Evolutionary conservation across 805 yeast species (phyloP).

Genomic region (Helenozyma rhizophorensis): DNA sequence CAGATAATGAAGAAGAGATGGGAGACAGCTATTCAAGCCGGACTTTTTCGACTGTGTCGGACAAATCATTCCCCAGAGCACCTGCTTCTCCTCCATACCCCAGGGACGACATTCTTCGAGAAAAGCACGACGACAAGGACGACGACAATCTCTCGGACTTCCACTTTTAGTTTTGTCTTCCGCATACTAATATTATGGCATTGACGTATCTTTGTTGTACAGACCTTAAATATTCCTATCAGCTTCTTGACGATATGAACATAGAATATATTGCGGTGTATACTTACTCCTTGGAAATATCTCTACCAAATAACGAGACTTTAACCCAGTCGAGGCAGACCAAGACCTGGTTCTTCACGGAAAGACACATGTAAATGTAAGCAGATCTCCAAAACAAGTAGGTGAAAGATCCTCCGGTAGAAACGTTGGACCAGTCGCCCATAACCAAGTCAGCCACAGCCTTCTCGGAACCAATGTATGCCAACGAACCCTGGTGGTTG

Average conservation of each 20-base stretch:
- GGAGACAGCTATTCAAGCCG: too few species aligned
- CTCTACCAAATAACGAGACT: conserved; percentile 87
- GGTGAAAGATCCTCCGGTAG: conserved; percentile 81
- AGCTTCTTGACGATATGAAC: too few species aligned
- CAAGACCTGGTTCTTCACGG: conserved; percentile 81
- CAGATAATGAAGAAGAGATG: conserved; percentile 24
- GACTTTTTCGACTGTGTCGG: conserved; percentile 9
- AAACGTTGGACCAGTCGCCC: conserved; percentile 74
- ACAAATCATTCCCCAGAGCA: conserved; percentile 6
- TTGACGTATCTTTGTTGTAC: too few species aligned
- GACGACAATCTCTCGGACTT: conserved; percentile 16
- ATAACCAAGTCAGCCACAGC: conserved; percentile 89
- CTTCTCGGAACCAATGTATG: conserved; percentile 88
- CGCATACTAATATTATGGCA: too few species aligned
- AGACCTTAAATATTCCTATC: too few species aligned
- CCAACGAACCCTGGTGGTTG: conserved; percentile 87
- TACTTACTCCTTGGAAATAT: conserved; percentile 74
- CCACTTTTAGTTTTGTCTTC: conserved; percentile 15
- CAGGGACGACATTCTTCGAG: conserved; percentile 10
- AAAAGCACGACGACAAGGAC: conserved; percentile 7
- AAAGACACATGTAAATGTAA: conserved; percentile 86
- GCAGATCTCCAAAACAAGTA: conserved; percentile 95
- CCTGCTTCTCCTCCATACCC: conserved; percentile 15
- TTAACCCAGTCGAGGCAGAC: conserved; percentile 88
- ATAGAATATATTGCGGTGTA: too few species aligned